Percentiles rank a stretch among this genome's conserved stretches.
Evolutionary conservation across 129 eudicot genomes (phyloP).

Genomic region (Saposhnikovia divaricata): DNA sequence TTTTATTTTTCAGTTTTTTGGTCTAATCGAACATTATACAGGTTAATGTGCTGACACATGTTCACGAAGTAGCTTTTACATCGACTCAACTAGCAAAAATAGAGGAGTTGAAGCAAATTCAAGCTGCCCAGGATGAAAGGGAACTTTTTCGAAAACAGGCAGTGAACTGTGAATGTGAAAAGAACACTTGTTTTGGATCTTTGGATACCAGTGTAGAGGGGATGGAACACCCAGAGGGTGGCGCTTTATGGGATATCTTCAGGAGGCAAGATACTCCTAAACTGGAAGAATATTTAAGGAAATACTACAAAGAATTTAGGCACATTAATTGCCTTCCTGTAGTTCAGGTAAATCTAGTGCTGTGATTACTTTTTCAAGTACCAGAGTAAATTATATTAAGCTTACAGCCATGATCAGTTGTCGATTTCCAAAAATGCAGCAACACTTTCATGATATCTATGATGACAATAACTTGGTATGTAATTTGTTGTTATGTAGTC

Average conservation of each 20-base stretch:
- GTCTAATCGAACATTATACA: not conserved
- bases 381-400: not conserved
- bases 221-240: slow-evolving; percentile 1
- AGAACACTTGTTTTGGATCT: not conserved
- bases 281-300: slow-evolving; percentile 5
- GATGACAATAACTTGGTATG: not conserved
- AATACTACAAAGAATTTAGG: slow-evolving; percentile 7
- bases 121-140: not conserved
- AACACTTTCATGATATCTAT: not conserved
- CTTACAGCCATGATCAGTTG: too few species aligned
- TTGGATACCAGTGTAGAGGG: not conserved
- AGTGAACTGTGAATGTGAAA: not conserved
- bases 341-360: not conserved
- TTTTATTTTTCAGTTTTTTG: not conserved
- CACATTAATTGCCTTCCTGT: slow-evolving; percentile 1
- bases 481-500: not conserved
- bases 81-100: not conserved
- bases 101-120: not conserved
- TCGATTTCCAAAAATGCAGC: too few species aligned
- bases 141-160: slow-evolving; percentile 1
- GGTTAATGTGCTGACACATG: slow-evolving; percentile 1
- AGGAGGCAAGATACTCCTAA: slow-evolving; percentile 3
- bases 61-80: not conserved
- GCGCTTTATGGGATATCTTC: slow-evolving; percentile 12
- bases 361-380: not conserved